A percentile compares a stretch with the other conserved stretches of the same genome.
phyloP scores from a whole-genome alignment of 2,329 filamentous ascomycete species.

The Penicillium italicum region DNA sequence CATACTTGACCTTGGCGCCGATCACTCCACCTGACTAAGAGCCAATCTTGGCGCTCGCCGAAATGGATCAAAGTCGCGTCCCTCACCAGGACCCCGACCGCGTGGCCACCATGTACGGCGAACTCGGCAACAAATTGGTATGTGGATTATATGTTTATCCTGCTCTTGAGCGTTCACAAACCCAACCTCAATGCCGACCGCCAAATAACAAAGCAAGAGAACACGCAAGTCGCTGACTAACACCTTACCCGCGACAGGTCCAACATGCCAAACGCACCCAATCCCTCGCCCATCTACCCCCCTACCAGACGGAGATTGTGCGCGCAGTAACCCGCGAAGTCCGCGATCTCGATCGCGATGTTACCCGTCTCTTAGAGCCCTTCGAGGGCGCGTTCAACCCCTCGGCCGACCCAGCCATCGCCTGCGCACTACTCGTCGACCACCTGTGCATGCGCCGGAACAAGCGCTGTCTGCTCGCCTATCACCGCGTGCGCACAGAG shows the following conservation, averaged over 20 bases:
- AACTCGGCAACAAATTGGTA: constrained; percentile 81
- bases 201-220: not conserved
- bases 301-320: constrained; percentile 89
- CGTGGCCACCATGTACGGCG: constrained; percentile 69
- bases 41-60: constrained; percentile 20
- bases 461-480: constrained; percentile 91
- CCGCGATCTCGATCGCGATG: constrained; percentile 85
- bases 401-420: constrained; percentile 73
- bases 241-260: constrained; percentile 54
- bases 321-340: constrained; percentile 86
- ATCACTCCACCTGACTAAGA: constrained; percentile 25
- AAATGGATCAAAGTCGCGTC: constrained; percentile 22
- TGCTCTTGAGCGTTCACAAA: not conserved
- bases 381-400: constrained; percentile 85
- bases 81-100: constrained; percentile 18
- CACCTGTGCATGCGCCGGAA: constrained; percentile 94
- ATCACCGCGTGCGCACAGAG: constrained; percentile 84
- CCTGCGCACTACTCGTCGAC: constrained; percentile 85
- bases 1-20: constrained; percentile 5
- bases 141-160: constrained; percentile 16
- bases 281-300: constrained; percentile 77
- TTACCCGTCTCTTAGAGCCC: constrained; percentile 71
- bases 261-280: constrained; percentile 95
- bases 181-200: not conserved
- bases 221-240: not conserved